phyloP scores from a whole-genome alignment of 371 early-diverging fungal genomes.

The Blakeslea trispora region DNA sequence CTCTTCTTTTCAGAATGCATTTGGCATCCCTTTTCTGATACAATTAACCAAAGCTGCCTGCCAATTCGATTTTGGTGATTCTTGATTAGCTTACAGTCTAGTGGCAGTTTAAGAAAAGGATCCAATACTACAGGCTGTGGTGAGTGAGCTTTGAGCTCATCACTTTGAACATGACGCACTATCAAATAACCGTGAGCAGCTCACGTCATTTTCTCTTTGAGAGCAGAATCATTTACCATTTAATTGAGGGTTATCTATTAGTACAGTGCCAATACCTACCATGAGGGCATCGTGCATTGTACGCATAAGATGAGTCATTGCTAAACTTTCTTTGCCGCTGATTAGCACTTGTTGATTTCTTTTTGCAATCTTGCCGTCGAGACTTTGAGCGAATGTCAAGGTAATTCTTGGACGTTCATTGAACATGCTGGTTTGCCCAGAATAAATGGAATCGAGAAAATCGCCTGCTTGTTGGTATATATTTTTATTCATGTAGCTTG shows the following conservation, averaged over 20 bases:
- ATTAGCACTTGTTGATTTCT: conserved; percentile 66
- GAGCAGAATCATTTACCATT: conserved; percentile 53
- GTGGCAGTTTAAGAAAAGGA: conserved; percentile 42
- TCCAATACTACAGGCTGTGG: conserved; percentile 92
- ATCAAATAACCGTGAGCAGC: conserved; percentile 1
- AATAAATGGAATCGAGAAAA: conserved; percentile 22
- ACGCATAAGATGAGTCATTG: conserved; percentile 80
- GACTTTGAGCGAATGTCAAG: conserved; percentile 73
- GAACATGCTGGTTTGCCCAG: background rate
- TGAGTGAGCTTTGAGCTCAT: conserved; percentile 28
- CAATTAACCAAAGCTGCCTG: conserved; percentile 40
- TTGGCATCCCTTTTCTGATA: background rate
- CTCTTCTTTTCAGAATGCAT: conserved; percentile 15
- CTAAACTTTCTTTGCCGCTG: conserved; percentile 77
- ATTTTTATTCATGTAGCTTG: conserved; percentile 12
- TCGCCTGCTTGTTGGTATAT: conserved; percentile 14
- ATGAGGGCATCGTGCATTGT: conserved; percentile 81
- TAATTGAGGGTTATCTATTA: conserved; percentile 87
- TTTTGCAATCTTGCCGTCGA: conserved; percentile 84
- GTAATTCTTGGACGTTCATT: conserved; percentile 22
- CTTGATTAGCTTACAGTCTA: conserved; percentile 31
- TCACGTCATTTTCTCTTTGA: background rate
- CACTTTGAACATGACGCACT: conserved; percentile 30
- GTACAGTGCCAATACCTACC: conserved; percentile 86
- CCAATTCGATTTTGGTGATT: conserved; percentile 28